Base-by-base conservation (phyloP, 768 basidiomycete species). In the Daedalea quercina region DNA sequence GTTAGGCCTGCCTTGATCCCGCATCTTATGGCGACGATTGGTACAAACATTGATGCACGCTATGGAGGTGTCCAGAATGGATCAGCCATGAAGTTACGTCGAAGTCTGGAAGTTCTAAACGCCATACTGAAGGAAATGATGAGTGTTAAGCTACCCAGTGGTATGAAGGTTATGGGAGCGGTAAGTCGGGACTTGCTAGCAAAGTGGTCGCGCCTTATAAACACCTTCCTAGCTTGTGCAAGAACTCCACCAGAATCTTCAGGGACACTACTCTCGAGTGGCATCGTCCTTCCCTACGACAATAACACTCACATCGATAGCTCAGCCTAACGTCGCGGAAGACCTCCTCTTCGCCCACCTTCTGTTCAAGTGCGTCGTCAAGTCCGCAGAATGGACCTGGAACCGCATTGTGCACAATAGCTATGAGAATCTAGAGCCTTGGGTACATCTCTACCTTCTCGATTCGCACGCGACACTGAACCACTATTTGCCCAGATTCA, bases 351-450 rank as follows among this genome's bases (percentile, higher is more conserved):
- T 89, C 15, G 79, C 80, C 2, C 84, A 92, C 63, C 67, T 92
- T 17, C 69, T 82, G 3, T 90, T 84, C 73, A 93, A 94, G 65
- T 82, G 80, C 58, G 70, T 94, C 42, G 69, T 76, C 12, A 90
- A 84, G 60, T 76, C 89, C 65, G 77, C 79, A 9, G 57, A 78
- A 26, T 94, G 89, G 88, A 64, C 84, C 12, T 93, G 88, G 85
- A 69, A 71, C 9, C 73, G 71, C 28, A 42, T 45, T 23, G 34
- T 26, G 15, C 28, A 49, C 34, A 19, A 40, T 20, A 40, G n/a
- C 53, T 60, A 70, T 28, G 63, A 71, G 20, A 67, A 69, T 19
- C 75, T 79, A 52, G 70, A 72, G 57, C 67, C 72, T 42, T 85
- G 84, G 81, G 86, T 82, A 60, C 51, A 74, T 69, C 17, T 47